phyloP scores from a whole-genome alignment of 495 filamentous ascomycete genomes.

The Parmelia sp. region DNA sequence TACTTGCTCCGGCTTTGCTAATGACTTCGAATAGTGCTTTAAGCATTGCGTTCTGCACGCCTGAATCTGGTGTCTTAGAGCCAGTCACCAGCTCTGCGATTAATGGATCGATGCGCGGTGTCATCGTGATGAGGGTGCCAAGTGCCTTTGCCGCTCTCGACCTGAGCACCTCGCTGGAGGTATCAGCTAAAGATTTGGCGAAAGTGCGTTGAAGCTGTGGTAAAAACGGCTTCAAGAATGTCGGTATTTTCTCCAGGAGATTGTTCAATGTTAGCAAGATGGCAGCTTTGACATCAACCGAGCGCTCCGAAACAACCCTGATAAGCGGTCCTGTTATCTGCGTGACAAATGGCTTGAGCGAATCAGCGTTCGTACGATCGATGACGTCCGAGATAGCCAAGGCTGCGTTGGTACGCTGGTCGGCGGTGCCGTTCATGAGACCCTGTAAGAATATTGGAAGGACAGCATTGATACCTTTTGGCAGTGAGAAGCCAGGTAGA shows the following conservation, averaged over 20 bases:
- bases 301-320: slow-evolving; percentile 91
- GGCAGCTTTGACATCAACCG: slow-evolving; percentile 88
- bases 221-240: slow-evolving; percentile 91
- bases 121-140: slow-evolving; percentile 92
- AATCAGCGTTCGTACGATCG: slow-evolving; percentile 76
- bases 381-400: slow-evolving; percentile 93
- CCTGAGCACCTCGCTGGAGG: slow-evolving; percentile 81
- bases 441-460: slow-evolving; percentile 96
- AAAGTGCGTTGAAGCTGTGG: slow-evolving; percentile 96
- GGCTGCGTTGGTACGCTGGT: slow-evolving; percentile 86
- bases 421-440: slow-evolving; percentile 87
- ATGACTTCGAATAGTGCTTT: slow-evolving; percentile 95
- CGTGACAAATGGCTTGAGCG: slow-evolving; percentile 87
- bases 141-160: slow-evolving; percentile 90
- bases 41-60: slow-evolving; percentile 93
- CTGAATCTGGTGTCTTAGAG: slow-evolving; percentile 79
- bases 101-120: slow-evolving; percentile 89
- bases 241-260: slow-evolving; percentile 91
- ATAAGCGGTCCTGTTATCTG: slow-evolving; percentile 97
- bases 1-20: slow-evolving; percentile 86
- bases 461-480: slow-evolving; percentile 96
- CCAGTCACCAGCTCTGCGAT: slow-evolving; percentile 82
- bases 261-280: slow-evolving; percentile 93
- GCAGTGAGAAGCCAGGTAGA: slow-evolving; percentile 82
- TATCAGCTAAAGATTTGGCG: slow-evolving; percentile 88